Conservation (phyloP, 768 basidiomycete species). For the Coprinellus micaceus region DNA sequence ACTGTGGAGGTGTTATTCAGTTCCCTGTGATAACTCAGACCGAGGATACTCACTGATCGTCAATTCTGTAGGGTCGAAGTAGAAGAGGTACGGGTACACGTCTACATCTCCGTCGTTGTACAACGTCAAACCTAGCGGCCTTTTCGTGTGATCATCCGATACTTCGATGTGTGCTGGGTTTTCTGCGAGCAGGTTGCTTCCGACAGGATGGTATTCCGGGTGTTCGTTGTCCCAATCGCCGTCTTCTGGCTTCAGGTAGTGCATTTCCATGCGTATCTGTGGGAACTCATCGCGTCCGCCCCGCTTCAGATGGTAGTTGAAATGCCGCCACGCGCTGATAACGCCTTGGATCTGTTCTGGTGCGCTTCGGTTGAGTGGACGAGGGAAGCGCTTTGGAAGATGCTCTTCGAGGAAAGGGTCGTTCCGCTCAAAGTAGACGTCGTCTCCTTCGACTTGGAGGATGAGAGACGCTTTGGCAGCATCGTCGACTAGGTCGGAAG, state of each 20-base stretch:
- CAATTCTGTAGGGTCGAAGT: slow-evolving; percentile 38
- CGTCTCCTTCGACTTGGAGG: slow-evolving; percentile 17
- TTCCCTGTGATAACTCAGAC: background rate
- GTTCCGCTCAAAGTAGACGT: slow-evolving; percentile 24
- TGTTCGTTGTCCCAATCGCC: slow-evolving; percentile 20
- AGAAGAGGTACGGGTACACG: slow-evolving; percentile 38
- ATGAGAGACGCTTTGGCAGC: slow-evolving; percentile 16
- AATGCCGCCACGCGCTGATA: slow-evolving; percentile 19
- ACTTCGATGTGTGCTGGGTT: slow-evolving; percentile 26
- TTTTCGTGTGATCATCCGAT: slow-evolving; percentile 7
- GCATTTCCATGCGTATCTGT: slow-evolving; percentile 29
- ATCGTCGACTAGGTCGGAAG: slow-evolving; percentile 16
- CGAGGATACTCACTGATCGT: slow-evolving; percentile 26
- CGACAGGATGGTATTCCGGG: slow-evolving; percentile 17
- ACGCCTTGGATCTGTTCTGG: slow-evolving; percentile 16
- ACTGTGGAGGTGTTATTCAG: background rate
- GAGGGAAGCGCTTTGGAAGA: slow-evolving; percentile 19
- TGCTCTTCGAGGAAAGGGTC: slow-evolving; percentile 18
- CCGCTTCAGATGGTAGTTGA: slow-evolving; percentile 28
- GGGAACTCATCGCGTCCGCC: slow-evolving; percentile 17
- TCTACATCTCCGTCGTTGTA: slow-evolving; percentile 27
- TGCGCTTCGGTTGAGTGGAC: slow-evolving; percentile 13
- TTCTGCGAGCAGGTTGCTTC: slow-evolving; percentile 25
- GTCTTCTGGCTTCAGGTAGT: slow-evolving; percentile 17
- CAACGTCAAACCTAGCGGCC: slow-evolving; percentile 30